These are phyloP conservation scores for Myriosclerotinia scirpicola DNA, from an alignment of 2,329 filamentous ascomycete species.

Conservation along the genomic window DNA sequence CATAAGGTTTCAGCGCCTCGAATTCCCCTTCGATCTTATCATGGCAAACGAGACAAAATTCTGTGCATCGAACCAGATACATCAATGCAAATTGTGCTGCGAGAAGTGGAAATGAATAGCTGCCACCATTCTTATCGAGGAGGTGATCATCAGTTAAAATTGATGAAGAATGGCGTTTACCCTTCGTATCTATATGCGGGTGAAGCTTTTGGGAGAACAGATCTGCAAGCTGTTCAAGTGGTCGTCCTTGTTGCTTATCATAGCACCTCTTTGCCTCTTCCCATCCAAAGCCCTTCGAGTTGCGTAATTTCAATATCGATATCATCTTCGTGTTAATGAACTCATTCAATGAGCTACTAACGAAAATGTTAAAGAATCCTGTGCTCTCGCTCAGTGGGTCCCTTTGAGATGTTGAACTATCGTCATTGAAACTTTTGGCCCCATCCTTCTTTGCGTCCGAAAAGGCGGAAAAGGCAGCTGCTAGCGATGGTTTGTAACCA, in stretches of 20 bases:
- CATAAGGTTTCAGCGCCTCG: conserved; percentile 72
- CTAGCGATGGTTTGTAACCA: conserved; percentile 67
- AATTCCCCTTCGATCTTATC: conserved; percentile 63
- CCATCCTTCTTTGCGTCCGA: conserved; percentile 31
- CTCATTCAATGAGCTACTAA: conserved; percentile 69
- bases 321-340: conserved; percentile 67
- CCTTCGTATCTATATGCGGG: conserved; percentile 11
- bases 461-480: conserved; percentile 44
- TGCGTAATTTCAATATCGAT: conserved; percentile 59
- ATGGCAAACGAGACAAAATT: conserved; percentile 87
- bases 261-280: conserved; percentile 54
- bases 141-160: conserved; percentile 40
- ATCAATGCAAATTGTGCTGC: conserved; percentile 75
- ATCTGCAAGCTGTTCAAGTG: conserved; percentile 27
- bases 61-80: conserved; percentile 76
- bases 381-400: conserved; percentile 7
- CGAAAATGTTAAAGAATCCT: conserved; percentile 60
- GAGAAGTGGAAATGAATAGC: conserved; percentile 54
- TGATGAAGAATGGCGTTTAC: conserved; percentile 29
- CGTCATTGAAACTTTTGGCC: conserved; percentile 23
- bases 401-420: neutral
- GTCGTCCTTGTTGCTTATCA: conserved; percentile 35
- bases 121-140: conserved; percentile 31
- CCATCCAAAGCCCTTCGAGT: conserved; percentile 59
- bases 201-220: conserved; percentile 22